A percentile compares a stretch with the other conserved stretches of the same genome.
Conservation (phyloP, 164 flowering plant species). For the Sedum album region DNA sequence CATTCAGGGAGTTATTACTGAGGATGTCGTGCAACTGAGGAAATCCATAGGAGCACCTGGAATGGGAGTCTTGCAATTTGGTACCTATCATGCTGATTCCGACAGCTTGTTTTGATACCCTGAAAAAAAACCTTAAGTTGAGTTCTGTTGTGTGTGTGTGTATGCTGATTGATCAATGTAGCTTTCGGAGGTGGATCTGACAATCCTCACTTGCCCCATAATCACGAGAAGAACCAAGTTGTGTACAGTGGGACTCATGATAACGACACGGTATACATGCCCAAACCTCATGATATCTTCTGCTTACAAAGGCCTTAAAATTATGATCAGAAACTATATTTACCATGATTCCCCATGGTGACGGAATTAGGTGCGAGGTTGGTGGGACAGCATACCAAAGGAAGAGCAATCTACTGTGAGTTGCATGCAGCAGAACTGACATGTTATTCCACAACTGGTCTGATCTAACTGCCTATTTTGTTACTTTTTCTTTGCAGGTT, state of each 20-base stretch:
- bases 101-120: background rate
- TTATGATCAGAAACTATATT: background rate
- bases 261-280: slow-evolving; percentile 78
- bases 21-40: slow-evolving; percentile 85
- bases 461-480: background rate
- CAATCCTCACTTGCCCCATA: slow-evolving; percentile 93
- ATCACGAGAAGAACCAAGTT: slow-evolving; percentile 87
- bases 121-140: background rate
- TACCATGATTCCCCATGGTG: background rate
- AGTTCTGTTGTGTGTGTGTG: background rate
- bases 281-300: background rate
- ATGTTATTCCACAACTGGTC: background rate
- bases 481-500: slow-evolving; percentile 39
- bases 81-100: slow-evolving; percentile 24
- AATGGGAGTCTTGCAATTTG: slow-evolving; percentile 98
- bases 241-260: slow-evolving; percentile 98
- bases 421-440: background rate
- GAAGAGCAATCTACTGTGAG: slow-evolving; percentile 70
- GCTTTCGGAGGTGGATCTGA: slow-evolving; percentile 82
- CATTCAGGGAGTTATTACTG: slow-evolving; percentile 85
- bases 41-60: slow-evolving; percentile 94
- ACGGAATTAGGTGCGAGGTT: slow-evolving; percentile 49
- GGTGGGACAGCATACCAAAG: slow-evolving; percentile 73
- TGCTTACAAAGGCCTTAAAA: background rate
- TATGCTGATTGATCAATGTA: slow-evolving; percentile 19